These are phyloP conservation scores for Metschnikowia bowlesiae DNA, from an alignment of 805 yeast genomes.

Conservation along the genomic window DNA sequence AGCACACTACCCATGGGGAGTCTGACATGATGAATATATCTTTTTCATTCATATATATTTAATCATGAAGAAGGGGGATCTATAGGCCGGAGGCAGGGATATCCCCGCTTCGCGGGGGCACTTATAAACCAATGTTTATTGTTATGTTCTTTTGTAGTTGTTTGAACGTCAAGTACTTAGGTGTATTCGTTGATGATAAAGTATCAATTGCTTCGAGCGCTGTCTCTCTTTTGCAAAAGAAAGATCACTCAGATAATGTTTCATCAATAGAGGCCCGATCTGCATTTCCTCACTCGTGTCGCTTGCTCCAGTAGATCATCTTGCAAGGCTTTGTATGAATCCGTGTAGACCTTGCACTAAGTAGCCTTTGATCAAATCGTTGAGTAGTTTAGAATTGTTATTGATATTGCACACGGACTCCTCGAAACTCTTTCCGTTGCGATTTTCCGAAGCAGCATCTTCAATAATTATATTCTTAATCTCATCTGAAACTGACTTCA, in stretches of 20 bases:
- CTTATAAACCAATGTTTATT: too few relatives aligned
- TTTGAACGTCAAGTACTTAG: too few relatives aligned
- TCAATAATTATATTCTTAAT: background rate
- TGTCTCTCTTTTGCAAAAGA: conserved; percentile 7
- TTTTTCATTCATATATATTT: too few relatives aligned
- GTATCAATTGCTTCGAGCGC: conserved; percentile 4
- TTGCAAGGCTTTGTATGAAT: conserved; percentile 31
- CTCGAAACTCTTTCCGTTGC: conserved; percentile 14
- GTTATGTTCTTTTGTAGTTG: too few relatives aligned
- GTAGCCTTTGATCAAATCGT: conserved; percentile 35
- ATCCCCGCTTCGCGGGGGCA: too few relatives aligned
- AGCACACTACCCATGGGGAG: too few relatives aligned
- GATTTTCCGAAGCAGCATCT: background rate
- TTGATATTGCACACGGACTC: conserved; percentile 20
- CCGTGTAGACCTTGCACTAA: conserved; percentile 34
- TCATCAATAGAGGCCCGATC: background rate
- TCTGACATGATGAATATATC: too few relatives aligned
- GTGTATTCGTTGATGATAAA: background rate
- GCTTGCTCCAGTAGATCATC: conserved; percentile 23
- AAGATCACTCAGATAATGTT: background rate
- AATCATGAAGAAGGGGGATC: too few relatives aligned
- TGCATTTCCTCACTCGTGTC: conserved; percentile 7
- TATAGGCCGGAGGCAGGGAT: too few relatives aligned
- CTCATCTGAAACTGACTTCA: conserved; percentile 7
- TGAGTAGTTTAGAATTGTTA: conserved; percentile 26